phyloP scores from a whole-genome alignment of 208 protist species.

The Polymyxa betae region DNA sequence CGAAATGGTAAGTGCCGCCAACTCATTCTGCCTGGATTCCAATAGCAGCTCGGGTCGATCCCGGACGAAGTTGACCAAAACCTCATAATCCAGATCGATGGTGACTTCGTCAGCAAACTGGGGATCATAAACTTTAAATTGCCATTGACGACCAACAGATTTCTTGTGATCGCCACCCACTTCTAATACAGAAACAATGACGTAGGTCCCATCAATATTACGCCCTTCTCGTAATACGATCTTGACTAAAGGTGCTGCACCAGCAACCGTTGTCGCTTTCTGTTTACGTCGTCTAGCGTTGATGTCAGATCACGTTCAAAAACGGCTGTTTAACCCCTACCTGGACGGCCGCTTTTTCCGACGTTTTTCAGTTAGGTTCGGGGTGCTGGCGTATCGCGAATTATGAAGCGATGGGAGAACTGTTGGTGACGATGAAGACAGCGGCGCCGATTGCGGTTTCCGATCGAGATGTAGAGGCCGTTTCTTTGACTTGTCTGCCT shows the following conservation, averaged over 20 bases:
- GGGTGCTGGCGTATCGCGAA: not conserved
- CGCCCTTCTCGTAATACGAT: slow-evolving; percentile 5
- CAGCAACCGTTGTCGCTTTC: not conserved
- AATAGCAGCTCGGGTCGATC: slow-evolving; percentile 13
- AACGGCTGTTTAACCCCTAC: not conserved
- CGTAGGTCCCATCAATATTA: slow-evolving; percentile 47
- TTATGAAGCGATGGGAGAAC: not conserved
- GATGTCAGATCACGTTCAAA: not conserved
- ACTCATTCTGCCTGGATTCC: not conserved
- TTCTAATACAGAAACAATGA: slow-evolving; percentile 16
- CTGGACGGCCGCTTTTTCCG: not conserved
- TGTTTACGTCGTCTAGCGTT: not conserved
- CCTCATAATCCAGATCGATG: not conserved
- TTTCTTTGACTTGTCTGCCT: not conserved
- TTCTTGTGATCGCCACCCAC: not conserved
- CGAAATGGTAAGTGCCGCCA: not conserved
- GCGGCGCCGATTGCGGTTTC: slow-evolving; percentile 5
- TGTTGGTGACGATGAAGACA: not conserved
- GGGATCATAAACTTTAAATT: slow-evolving; percentile 38
- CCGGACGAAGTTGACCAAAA: not conserved
- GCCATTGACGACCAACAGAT: not conserved
- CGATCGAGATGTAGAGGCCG: slow-evolving; percentile 3
- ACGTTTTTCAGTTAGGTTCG: not conserved
- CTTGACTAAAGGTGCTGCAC: not conserved
- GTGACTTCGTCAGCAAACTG: slow-evolving; percentile 50